phyloP scores from a whole-genome alignment of 1,284 basidiomycete genomes.

The Amylostereum areolatum region DNA sequence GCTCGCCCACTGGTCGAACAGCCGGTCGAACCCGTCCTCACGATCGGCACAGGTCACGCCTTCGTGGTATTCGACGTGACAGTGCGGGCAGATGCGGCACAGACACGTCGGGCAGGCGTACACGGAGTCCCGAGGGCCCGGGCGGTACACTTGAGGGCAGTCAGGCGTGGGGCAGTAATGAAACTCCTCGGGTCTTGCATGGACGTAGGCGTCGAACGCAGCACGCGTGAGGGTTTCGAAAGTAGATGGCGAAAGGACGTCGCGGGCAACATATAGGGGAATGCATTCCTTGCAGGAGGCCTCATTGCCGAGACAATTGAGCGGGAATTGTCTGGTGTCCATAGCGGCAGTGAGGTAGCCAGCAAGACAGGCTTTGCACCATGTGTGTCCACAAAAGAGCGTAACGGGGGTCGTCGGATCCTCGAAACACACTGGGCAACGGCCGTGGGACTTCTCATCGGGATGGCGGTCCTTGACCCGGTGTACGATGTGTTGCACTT shows the following conservation, averaged over 20 bases:
- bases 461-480: slow-evolving; percentile 24
- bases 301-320: slow-evolving; percentile 58
- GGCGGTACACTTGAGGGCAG: slow-evolving; percentile 64
- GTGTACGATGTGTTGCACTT: slow-evolving; percentile 33
- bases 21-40: slow-evolving; percentile 42
- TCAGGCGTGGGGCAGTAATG: slow-evolving; percentile 71
- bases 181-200: slow-evolving; percentile 51
- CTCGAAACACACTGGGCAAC: slow-evolving; percentile 59
- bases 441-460: slow-evolving; percentile 15
- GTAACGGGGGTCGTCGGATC: slow-evolving; percentile 42
- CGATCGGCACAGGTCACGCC: slow-evolving; percentile 52
- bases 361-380: slow-evolving; percentile 55
- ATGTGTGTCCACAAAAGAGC: slow-evolving; percentile 57
- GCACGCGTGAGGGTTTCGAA: slow-evolving; percentile 50
- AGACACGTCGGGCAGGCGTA: slow-evolving; percentile 71
- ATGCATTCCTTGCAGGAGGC: slow-evolving; percentile 49
- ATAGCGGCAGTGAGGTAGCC: slow-evolving; percentile 50
- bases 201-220: slow-evolving; percentile 51
- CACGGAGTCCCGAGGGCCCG: slow-evolving; percentile 38
- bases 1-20: slow-evolving; percentile 53
- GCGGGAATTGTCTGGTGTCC: slow-evolving; percentile 57
- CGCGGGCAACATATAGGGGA: slow-evolving; percentile 41
- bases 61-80: slow-evolving; percentile 62
- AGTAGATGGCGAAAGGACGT: slow-evolving; percentile 41
- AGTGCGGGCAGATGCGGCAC: slow-evolving; percentile 58